These are phyloP conservation scores for Picea sitchensis DNA, from an alignment of 75 land plant genomes.

Conservation along the genomic window DNA sequence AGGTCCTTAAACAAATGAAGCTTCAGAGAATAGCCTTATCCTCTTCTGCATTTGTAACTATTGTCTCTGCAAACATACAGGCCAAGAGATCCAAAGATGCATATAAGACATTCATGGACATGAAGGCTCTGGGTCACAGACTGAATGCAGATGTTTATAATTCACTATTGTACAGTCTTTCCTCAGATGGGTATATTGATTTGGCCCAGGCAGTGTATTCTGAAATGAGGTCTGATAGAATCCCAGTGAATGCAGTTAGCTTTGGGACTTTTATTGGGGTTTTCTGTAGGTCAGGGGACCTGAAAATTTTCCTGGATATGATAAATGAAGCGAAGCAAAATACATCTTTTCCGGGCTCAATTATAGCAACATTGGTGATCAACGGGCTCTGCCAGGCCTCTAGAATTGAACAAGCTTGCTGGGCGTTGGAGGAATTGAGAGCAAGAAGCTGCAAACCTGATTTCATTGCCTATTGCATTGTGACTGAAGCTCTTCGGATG, in stretches of 20 bases:
- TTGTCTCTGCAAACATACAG: conserved; percentile 17
- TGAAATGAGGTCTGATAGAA: conserved; percentile 29
- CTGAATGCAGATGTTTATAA: conserved; percentile 28
- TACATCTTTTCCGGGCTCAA: conserved; percentile 39
- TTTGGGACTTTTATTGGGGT: conserved; percentile 48
- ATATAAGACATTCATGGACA: conserved; percentile 7
- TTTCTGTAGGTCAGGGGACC: conserved; percentile 18
- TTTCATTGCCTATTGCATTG: conserved; percentile 58
- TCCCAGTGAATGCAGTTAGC: conserved; percentile 29
- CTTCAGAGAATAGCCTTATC: conserved; percentile 18
- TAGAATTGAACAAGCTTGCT: conserved; percentile 33
- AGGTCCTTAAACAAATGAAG: conserved; percentile 26
- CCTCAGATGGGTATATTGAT: conserved; percentile 32
- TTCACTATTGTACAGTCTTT: conserved; percentile 43
- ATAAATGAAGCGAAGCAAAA: conserved; percentile 22
- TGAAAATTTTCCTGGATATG: conserved; percentile 19
- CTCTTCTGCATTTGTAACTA: conserved; percentile 16
- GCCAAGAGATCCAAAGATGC: neutral
- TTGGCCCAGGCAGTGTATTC: conserved; percentile 34
- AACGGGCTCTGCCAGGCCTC: conserved; percentile 42
- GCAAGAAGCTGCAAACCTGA: conserved; percentile 60
- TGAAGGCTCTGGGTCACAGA: neutral
- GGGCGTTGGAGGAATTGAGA: conserved; percentile 50
- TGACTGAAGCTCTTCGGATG: conserved; percentile 34
- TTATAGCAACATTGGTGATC: conserved; percentile 48